phyloP scores from a whole-genome alignment of 192 early-diverging fungal genomes.

The Umbelopsis sp. region DNA sequence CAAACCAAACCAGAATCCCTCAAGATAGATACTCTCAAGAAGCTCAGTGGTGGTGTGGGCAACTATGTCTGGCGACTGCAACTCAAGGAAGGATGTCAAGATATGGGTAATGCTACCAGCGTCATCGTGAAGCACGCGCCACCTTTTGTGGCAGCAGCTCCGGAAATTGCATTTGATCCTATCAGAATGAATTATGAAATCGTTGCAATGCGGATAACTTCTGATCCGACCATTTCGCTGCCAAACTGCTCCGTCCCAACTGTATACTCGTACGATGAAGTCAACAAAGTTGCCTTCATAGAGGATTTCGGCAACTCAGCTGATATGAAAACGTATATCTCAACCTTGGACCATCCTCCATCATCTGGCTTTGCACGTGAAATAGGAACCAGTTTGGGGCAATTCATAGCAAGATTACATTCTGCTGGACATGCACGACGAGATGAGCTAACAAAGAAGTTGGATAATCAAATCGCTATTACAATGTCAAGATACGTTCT shows the following conservation, averaged over 20 bases:
- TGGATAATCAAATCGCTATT: slow-evolving; percentile 31
- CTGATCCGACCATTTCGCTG: slow-evolving; percentile 28
- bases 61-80: slow-evolving; percentile 43
- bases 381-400: slow-evolving; percentile 36
- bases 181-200: slow-evolving; percentile 38
- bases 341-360: slow-evolving; percentile 25
- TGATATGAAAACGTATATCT: slow-evolving; percentile 34
- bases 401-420: slow-evolving; percentile 42
- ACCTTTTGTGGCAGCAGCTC: slow-evolving; percentile 23
- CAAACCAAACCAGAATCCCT: too few relatives aligned
- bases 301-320: slow-evolving; percentile 36
- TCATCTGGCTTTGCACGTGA: slow-evolving; percentile 25
- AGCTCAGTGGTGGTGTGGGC: slow-evolving; percentile 35
- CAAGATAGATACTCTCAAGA: slow-evolving; percentile 14
- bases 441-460: slow-evolving; percentile 28
- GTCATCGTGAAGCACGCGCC: slow-evolving; percentile 36
- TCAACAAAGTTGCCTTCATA: slow-evolving; percentile 33
- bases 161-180: slow-evolving; percentile 23
- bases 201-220: slow-evolving; percentile 23
- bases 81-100: slow-evolving; percentile 14
- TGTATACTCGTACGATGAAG: slow-evolving; percentile 31
- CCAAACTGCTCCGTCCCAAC: slow-evolving; percentile 30
- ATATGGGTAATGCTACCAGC: slow-evolving; percentile 23
- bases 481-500: slow-evolving; percentile 29
- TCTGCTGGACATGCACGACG: slow-evolving; percentile 26